phyloP scores from a whole-genome alignment of 805 yeast genomes.

The Metschnikowia lochheadii region DNA sequence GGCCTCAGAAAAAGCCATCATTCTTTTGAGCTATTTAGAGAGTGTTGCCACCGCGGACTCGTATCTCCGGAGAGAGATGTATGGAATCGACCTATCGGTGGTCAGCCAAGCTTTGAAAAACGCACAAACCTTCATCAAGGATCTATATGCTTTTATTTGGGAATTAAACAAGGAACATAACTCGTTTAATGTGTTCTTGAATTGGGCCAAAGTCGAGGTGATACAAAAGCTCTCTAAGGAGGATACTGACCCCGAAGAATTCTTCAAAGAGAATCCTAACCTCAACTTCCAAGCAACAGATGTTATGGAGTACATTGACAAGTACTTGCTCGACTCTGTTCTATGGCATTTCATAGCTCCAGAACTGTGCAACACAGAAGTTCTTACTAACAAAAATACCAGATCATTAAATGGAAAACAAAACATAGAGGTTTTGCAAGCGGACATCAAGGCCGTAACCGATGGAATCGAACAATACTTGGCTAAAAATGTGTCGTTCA shows the following conservation, averaged over 20 bases:
- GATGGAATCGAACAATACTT: slow-evolving; percentile 30
- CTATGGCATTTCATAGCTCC: slow-evolving; percentile 7
- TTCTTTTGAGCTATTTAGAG: slow-evolving; percentile 40
- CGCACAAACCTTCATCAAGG: slow-evolving; percentile 27
- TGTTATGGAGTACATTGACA: slow-evolving; percentile 15
- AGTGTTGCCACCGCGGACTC: slow-evolving; percentile 24
- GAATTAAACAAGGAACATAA: slow-evolving; percentile 44
- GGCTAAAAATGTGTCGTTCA: slow-evolving; percentile 14
- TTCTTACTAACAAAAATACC: background rate
- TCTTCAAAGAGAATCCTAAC: slow-evolving; percentile 13
- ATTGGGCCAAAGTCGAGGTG: slow-evolving; percentile 40
- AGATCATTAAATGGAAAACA: background rate
- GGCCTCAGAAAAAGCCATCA: slow-evolving; percentile 51
- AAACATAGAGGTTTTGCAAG: slow-evolving; percentile 1
- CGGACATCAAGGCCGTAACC: slow-evolving; percentile 13
- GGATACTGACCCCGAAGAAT: slow-evolving; percentile 27
- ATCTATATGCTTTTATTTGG: slow-evolving; percentile 37
- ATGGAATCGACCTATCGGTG: slow-evolving; percentile 9
- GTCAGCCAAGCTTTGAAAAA: slow-evolving; percentile 8
- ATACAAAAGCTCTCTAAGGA: slow-evolving; percentile 35
- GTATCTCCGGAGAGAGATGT: slow-evolving; percentile 2
- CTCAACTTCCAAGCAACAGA: slow-evolving; percentile 13
- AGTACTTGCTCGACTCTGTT: slow-evolving; percentile 10
- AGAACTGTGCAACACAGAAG: slow-evolving; percentile 7
- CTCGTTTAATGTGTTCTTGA: slow-evolving; percentile 41